phyloP scores from a whole-genome alignment of 768 basidiomycete species.

The Clitopilus passeckerianus region DNA sequence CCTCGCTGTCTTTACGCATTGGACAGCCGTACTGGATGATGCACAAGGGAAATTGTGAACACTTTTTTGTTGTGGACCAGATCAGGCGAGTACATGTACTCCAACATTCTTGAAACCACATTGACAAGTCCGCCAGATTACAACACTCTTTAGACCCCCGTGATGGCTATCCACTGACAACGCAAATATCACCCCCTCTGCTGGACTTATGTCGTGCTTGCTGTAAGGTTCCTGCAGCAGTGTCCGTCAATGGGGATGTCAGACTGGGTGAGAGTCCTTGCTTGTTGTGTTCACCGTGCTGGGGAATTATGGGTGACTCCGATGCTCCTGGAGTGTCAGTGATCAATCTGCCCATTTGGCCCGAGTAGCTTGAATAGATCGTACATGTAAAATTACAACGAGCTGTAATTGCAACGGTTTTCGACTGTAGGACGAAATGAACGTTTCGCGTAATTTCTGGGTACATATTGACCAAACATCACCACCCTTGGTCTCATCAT shows the following conservation, averaged over 20 bases:
- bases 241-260: conserved; percentile 65
- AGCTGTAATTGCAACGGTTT: not conserved
- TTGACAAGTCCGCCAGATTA: conserved; percentile 33
- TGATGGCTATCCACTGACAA: conserved; percentile 61
- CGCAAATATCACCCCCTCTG: conserved; percentile 58
- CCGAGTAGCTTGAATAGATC: not conserved
- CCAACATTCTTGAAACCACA: not conserved
- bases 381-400: not conserved
- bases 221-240: conserved; percentile 61
- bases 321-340: conserved; percentile 40
- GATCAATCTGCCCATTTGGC: conserved; percentile 45
- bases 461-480: not conserved
- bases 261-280: conserved; percentile 78
- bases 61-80: conserved; percentile 68
- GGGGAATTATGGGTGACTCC: conserved; percentile 62
- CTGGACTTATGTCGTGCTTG: conserved; percentile 68
- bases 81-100: conserved; percentile 47
- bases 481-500: not conserved
- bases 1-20: conserved; percentile 53
- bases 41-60: conserved; percentile 80
- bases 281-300: conserved; percentile 67
- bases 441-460: not conserved
- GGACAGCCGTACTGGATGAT: conserved; percentile 81
- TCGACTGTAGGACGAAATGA: not conserved
- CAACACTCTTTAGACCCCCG: conserved; percentile 52